Conservation (phyloP, 768 basidiomycete genomes). For the Pleurotus tuber-regium region DNA sequence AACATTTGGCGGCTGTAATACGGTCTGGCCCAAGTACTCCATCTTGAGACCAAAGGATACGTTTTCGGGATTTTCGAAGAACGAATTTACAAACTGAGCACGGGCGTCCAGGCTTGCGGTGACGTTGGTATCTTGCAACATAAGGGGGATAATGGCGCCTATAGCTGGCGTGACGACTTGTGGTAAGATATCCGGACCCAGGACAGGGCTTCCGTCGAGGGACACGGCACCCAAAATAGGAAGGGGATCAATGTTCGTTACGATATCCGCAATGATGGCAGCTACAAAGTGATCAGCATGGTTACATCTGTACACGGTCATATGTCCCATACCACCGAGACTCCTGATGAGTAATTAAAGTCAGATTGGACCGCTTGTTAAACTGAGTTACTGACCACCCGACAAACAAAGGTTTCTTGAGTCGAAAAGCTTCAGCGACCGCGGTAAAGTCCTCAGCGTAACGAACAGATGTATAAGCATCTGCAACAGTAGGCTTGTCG, state of each 20-base stretch:
- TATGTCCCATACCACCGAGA: slow-evolving; percentile 24
- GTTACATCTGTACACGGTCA: too few relatives aligned
- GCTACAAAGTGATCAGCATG: slow-evolving; percentile 14
- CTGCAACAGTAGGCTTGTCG: slow-evolving; percentile 10
- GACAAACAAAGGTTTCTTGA: slow-evolving; percentile 26
- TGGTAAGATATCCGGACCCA: slow-evolving; percentile 16
- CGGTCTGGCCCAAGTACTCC: slow-evolving; percentile 21
- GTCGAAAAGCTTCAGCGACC: slow-evolving; percentile 24
- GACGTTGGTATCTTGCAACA: slow-evolving; percentile 22
- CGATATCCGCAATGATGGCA: slow-evolving; percentile 28
- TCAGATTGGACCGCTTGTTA: not conserved
- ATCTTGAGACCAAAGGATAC: slow-evolving; percentile 25
- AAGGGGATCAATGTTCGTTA: slow-evolving; percentile 22
- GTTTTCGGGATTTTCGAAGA: slow-evolving; percentile 23
- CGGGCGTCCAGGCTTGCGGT: slow-evolving; percentile 18
- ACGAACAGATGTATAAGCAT: slow-evolving; percentile 11
- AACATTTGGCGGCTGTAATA: slow-evolving; percentile 18
- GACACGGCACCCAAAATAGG: slow-evolving; percentile 28
- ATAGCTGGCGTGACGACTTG: slow-evolving; percentile 15
- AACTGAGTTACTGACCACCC: slow-evolving; percentile 26
- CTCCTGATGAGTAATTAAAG: slow-evolving; percentile 15
- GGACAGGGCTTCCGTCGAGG: slow-evolving; percentile 24
- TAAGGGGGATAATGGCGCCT: slow-evolving; percentile 9
- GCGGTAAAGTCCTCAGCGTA: slow-evolving; percentile 17
- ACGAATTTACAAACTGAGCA: slow-evolving; percentile 22